Evolutionary conservation across 1,284 basidiomycete genomes (phyloP), one percentile per base, ranked within the genome.

Genomic region (Tremellales sp.): DNA sequence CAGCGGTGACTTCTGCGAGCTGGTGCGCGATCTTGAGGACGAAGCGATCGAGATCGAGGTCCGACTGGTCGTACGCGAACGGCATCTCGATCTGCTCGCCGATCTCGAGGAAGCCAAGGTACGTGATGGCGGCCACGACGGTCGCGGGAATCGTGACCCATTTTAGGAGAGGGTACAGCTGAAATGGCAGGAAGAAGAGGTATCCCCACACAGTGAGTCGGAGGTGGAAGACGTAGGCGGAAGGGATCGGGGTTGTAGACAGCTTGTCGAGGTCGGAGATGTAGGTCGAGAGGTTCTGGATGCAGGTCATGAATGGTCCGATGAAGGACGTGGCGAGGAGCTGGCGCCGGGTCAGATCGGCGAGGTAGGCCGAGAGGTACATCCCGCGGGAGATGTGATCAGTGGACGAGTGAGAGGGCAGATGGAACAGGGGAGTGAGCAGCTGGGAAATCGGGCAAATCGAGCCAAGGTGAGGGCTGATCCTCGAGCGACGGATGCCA

Each of bases 141-240:
- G 53, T 58, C 13, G 58, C 63, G 8, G 63, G 63, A 26, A 65
- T 56, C 8, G 57, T 54, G 5, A 63, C 39, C 63, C 63, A 65
- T 3, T 48, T 46, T 25, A 61, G 39, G 21, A 48, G 47, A 0
- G 47, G 40, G 39, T 62, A 59, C 10, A 61, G 43, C 53, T 65
- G 63, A 47, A 65, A 63, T 3, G 63, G 63, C 5, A 65, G 48
- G 47, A 61, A 62, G 40, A 65, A 57, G 18, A 65, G 45, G 44
- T 59, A 65, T 3, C 43, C 44, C 47, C 54, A 61, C 21, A 65
- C 63, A 2, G 63, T 60, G n/a, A 63, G 37, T 12, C 53, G 54
- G 18, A 65, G 53, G 39, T 63, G 63, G 47, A 59, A 61, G 2
- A 56, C 53, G 47, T 65, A 63, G 7, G 60, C 59, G 4, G 59